These are phyloP conservation scores for Cymbidium sinense DNA, from an alignment of 106 monocot genomes.

Conservation along the genomic window DNA sequence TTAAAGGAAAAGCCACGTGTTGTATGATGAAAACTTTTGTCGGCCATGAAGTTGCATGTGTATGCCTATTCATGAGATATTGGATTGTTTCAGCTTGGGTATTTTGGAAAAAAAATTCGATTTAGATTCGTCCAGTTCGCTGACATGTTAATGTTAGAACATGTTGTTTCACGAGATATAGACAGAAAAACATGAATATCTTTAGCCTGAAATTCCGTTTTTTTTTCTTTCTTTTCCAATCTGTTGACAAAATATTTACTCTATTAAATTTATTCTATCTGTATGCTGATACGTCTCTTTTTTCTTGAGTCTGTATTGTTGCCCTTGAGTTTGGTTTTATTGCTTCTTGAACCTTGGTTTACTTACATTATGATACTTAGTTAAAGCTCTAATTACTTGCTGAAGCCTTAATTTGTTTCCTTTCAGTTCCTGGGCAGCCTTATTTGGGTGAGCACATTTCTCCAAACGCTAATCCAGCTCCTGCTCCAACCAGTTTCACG, in stretches of 20 bases:
- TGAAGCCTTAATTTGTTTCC: background rate
- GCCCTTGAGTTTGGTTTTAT: background rate
- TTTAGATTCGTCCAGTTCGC: no score
- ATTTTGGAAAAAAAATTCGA: no score
- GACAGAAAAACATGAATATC: background rate
- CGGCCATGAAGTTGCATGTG: no score
- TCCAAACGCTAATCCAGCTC: slow-evolving; percentile 54
- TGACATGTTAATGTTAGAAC: no score
- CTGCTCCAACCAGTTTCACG: slow-evolving; percentile 15
- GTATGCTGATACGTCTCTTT: background rate
- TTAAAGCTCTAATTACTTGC: background rate
- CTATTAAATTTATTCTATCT: background rate
- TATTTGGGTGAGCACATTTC: slow-evolving; percentile 24
- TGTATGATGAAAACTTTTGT: no score
- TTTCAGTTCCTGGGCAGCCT: slow-evolving; percentile 71
- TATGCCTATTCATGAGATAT: no score
- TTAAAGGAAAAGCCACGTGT: no score
- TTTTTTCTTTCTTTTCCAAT: background rate
- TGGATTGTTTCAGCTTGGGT: no score
- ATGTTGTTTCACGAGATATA: background rate
- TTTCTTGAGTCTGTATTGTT: background rate
- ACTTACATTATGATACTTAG: background rate
- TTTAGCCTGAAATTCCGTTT: background rate
- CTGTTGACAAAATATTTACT: background rate
- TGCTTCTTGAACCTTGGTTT: background rate